Conservation (phyloP, 2,329 filamentous ascomycete genomes). For the Talaromyces funiculosus region DNA sequence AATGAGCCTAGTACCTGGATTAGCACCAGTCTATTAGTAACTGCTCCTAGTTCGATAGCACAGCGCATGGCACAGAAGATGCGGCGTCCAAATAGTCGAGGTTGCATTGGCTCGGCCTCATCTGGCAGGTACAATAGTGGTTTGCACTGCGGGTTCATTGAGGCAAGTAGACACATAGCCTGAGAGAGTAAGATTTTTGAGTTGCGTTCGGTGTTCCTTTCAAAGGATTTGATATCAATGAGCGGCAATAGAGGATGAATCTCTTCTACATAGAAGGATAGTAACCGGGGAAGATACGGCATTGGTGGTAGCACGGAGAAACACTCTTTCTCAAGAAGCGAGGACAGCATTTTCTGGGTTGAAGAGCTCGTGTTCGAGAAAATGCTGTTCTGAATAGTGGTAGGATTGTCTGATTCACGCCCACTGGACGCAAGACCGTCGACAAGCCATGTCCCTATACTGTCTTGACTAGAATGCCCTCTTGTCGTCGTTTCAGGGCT, state of each 20-base stretch:
- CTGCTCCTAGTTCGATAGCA: slow-evolving; percentile 20
- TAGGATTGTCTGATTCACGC: not conserved
- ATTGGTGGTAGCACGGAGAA: not conserved
- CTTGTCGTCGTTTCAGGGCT: slow-evolving; percentile 31
- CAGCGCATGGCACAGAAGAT: slow-evolving; percentile 1
- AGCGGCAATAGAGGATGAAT: slow-evolving; percentile 53
- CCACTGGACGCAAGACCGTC: not conserved
- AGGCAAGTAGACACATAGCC: slow-evolving; percentile 52
- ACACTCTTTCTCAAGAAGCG: slow-evolving; percentile 1
- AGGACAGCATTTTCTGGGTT: not conserved
- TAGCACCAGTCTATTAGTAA: slow-evolving; percentile 46
- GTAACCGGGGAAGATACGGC: not conserved
- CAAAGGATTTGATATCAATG: slow-evolving; percentile 33
- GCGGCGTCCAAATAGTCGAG: slow-evolving; percentile 1
- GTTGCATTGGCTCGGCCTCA: not conserved
- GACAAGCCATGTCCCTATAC: slow-evolving; percentile 4
- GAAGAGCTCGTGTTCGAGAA: not conserved
- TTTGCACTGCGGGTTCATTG: slow-evolving; percentile 45
- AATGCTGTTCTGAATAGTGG: not conserved
- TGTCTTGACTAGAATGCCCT: not conserved
- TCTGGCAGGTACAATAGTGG: slow-evolving; percentile 32
- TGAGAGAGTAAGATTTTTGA: slow-evolving; percentile 43
- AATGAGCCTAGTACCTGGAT: slow-evolving; percentile 52
- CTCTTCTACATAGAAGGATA: slow-evolving; percentile 46
- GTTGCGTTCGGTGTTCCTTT: slow-evolving; percentile 19